Evolutionary conservation across 116 monocot species (phyloP), one percentile per base, ranked within the genome.

Genomic region (Phalaenopsis hybrid): DNA sequence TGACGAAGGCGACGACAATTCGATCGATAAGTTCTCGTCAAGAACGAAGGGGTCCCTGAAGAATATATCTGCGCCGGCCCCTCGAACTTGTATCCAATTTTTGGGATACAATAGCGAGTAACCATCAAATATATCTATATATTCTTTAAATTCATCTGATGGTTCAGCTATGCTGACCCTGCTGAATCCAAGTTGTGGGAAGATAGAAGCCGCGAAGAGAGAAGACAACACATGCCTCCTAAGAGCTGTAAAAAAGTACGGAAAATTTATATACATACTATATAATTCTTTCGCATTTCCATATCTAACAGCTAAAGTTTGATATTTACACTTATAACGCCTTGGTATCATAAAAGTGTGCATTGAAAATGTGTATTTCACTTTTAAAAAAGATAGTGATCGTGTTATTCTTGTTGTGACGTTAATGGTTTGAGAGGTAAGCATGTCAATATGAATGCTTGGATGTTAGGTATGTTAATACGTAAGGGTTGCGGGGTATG

Each of bases 61-160:
- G 80, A 97, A 94, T 46, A 97, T 83, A 72, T 97, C 97, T 0
- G 97, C 97, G 37, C 97, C 97, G 52, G 94, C 88, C 37, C 94
- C 97, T 37, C 92, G 89, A 57, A 97, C 97, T 82, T 91, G 92
- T 84, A 97, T 94, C 94, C 97, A 92, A 83, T 87, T 91, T 46
- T 88, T 87, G 6, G 97, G 97, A 72, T 97, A 97, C 8, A 88
- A 20, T 78, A 97, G 91, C 17, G 91, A 81, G 74, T 97, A 97
- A 34, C 97, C 97, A 82, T 97, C 97, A 82, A 94, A 97, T 16
- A 81, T 83, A 83, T 92, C 92, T 65, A 94, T 85, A 74, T 91
- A 81, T 70, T 97, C 97, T 79, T 87, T 87, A 84, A 92, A 94
- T 9, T 75, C 88, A 34, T 81, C 45, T 16, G 84, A 77, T 2